Percentiles rank a stretch among this genome's conserved stretches.
Conservation (phyloP, 331 rosid genomes). For the Erythrophleum ivorense region DNA sequence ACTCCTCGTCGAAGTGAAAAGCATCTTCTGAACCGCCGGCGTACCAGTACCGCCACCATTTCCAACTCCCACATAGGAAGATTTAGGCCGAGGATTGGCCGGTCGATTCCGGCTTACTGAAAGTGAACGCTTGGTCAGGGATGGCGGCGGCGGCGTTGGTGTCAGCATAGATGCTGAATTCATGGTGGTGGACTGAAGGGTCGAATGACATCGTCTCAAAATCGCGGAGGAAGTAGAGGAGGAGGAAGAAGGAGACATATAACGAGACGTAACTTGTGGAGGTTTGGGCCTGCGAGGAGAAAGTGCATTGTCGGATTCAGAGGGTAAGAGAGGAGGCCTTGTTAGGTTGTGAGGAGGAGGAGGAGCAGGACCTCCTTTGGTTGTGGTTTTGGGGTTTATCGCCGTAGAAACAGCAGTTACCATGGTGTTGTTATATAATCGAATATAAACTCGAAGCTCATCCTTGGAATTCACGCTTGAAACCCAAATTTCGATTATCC, state of each 20-base stretch:
- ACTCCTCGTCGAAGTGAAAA: constrained; percentile 83
- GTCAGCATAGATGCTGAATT: constrained; percentile 43
- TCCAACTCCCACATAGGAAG: constrained; percentile 47
- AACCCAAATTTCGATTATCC: constrained; percentile 38
- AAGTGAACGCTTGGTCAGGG: constrained; percentile 58
- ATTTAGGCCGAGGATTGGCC: constrained; percentile 64
- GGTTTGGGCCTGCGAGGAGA: constrained; percentile 54
- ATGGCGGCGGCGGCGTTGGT: constrained; percentile 53
- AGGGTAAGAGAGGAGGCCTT: constrained; percentile 20
- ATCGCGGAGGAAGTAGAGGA: constrained; percentile 47
- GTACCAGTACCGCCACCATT: constrained; percentile 42
- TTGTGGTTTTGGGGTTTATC: constrained; percentile 56
- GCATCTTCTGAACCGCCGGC: constrained; percentile 73
- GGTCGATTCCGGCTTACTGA: constrained; percentile 62
- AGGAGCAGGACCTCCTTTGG: constrained; percentile 51
- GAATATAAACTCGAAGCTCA: constrained; percentile 39
- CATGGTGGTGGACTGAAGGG: constrained; percentile 60
- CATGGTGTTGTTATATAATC: constrained; percentile 48
- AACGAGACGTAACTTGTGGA: constrained; percentile 79
- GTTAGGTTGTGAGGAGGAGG: constrained; percentile 13
- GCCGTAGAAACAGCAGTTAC: constrained; percentile 76
- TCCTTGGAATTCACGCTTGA: constrained; percentile 39
- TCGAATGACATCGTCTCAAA: constrained; percentile 66
- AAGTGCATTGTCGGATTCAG: constrained; percentile 60
- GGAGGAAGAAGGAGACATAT: constrained; percentile 68